A percentile compares a stretch with the other conserved stretches of the same genome.
Conservation (phyloP, 148 eudicot genomes). For the Fallopia convolvulus region DNA sequence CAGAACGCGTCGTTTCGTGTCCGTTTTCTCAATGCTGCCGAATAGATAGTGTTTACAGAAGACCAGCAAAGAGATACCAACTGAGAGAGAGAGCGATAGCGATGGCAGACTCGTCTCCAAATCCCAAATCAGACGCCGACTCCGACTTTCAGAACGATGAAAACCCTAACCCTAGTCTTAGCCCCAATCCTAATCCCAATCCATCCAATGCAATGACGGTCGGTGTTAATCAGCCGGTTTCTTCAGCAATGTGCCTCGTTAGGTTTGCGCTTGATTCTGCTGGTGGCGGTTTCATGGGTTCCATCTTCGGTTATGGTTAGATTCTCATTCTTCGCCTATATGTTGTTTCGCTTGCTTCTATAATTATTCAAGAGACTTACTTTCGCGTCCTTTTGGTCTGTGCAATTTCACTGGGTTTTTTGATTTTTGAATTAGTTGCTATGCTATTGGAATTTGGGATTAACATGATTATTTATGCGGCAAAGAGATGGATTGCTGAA, state of each 20-base stretch:
- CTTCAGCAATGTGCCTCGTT: slow-evolving; percentile 41
- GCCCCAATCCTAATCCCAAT: slow-evolving; percentile 8
- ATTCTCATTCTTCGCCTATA: background rate
- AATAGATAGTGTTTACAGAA: background rate
- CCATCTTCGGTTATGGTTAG: slow-evolving; percentile 54
- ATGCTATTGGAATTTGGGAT: background rate
- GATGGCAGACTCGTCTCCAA: slow-evolving; percentile 22
- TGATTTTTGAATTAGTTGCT: background rate
- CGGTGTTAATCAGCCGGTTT: slow-evolving; percentile 18
- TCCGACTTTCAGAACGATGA: slow-evolving; percentile 16
- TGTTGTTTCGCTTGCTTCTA: background rate
- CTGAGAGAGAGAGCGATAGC: slow-evolving; percentile 17
- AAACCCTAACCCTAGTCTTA: slow-evolving; percentile 17
- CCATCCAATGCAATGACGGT: slow-evolving; percentile 11
- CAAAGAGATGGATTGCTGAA: no score
- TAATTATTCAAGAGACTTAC: background rate
- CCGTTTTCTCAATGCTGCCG: background rate
- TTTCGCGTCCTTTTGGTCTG: background rate
- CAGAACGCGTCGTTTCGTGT: background rate
- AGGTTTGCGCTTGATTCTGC: slow-evolving; percentile 46
- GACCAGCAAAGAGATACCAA: slow-evolving; percentile 4
- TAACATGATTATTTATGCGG: background rate
- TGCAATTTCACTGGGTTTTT: background rate
- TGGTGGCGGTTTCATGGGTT: slow-evolving; percentile 58
- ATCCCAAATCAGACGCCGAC: slow-evolving; percentile 17